Evolutionary conservation across 1,284 basidiomycete genomes (phyloP).

Genomic region (Rhodotorula sp.): DNA sequence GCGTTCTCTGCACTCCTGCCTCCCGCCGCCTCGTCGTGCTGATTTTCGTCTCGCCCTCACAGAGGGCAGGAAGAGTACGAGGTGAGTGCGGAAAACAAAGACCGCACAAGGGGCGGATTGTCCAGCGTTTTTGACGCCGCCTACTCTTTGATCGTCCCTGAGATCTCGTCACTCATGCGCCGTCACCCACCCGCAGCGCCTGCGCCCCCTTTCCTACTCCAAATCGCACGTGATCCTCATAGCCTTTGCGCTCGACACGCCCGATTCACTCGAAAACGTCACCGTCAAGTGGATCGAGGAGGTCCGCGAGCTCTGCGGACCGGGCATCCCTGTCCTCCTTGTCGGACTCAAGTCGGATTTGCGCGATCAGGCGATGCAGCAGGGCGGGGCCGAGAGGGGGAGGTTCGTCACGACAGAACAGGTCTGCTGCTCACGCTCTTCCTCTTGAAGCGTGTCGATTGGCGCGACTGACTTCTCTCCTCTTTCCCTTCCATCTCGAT

Average conservation of each 20-base stretch:
- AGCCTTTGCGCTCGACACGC: conserved; percentile 93
- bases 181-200: conserved; percentile 59
- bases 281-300: conserved; percentile 98
- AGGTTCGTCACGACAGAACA: conserved; percentile 42
- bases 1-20: conserved; percentile 52
- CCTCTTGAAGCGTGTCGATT: neutral
- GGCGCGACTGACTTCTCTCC: neutral
- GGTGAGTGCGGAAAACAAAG: conserved; percentile 54
- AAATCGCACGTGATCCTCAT: conserved; percentile 99
- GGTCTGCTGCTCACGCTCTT: conserved; percentile 28
- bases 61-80: conserved; percentile 94
- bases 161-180: neutral
- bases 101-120: conserved; percentile 44
- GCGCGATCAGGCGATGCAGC: conserved; percentile 41
- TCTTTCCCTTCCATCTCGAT: neutral
- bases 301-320: conserved; percentile 85
- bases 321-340: conserved; percentile 57
- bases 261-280: conserved; percentile 95
- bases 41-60: neutral
- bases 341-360: conserved; percentile 53
- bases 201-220: conserved; percentile 93
- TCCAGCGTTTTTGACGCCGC: too few relatives aligned
- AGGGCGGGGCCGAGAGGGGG: conserved; percentile 10
- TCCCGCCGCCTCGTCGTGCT: neutral
- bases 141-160: neutral